Base-by-base conservation (phyloP, 169 alveolate species). In the Perkinsus chesapeaki region DNA sequence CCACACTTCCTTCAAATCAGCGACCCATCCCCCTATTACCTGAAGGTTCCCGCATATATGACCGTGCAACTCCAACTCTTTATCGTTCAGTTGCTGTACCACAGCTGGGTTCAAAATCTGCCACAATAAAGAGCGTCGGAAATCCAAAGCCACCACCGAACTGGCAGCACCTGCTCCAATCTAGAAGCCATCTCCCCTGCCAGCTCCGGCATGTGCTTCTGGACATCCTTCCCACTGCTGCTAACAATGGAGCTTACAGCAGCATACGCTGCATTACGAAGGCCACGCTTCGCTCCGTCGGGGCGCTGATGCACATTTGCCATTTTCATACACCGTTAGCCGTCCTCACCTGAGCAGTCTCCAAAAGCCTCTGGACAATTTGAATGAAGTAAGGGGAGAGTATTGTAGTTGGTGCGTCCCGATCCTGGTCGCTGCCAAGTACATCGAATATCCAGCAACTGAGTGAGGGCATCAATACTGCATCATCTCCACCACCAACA, bases 281-380 rank as follows among this genome's bases (percentile, higher is more conserved):
- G 82, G 82, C 82, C 82, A 0, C 82, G 82, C 82, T 60, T 60
- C 82, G 82, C 82, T 60, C 82, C 82, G 82, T 60, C 82, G 82
- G 82, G 82, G 31, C 82, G 82, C 82, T 60, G 23, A 60, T n/a
- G 23, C 12, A 60, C 3, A 60, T 1, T 20, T 60, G 27, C 23
- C 12, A 60, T 0, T 16, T 60, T 5, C 31, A 60, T 16, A 1
- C 82, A 60, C 37, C 12, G 27, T 5, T 0, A 20, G 31, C 72
- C 72, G 37, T 20, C 12, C 82, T 60, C 3, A 60, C 82, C 31
- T 60, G 82, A 1, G 82, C 82, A 23, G 82, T 60, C 82, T 60
- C 82, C 31, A 60, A 16, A 9, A 60, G 82, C 82, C 27, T 60
- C 82, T 60, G 82, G 27, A 60, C 82, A 60, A 60, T 60, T 34